Conservation (phyloP, 2,329 filamentous ascomycete genomes). For the Penicillium italicum region DNA sequence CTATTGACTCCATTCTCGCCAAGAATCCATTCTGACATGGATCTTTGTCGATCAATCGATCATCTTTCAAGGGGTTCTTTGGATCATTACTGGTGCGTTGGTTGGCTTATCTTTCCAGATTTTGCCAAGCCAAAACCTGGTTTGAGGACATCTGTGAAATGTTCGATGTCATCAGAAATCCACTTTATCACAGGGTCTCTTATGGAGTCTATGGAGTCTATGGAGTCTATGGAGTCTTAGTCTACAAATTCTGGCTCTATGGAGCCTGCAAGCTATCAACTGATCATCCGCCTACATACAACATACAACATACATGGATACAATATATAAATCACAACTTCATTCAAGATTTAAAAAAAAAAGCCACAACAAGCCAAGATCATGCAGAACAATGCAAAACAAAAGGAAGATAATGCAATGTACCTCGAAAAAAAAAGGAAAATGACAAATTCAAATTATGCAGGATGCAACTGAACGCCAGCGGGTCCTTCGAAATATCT, state of each 20-base stretch:
- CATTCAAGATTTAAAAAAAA: neutral
- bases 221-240: neutral
- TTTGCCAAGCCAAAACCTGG: slow-evolving; percentile 11
- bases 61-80: neutral
- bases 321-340: neutral
- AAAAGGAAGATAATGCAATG: slow-evolving; percentile 15
- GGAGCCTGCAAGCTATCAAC: neutral
- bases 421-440: neutral
- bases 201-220: neutral
- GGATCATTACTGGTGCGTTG: slow-evolving; percentile 4
- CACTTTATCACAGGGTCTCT: neutral
- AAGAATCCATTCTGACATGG: slow-evolving; percentile 8
- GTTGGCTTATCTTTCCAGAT: slow-evolving; percentile 1
- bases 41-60: slow-evolving; percentile 8
- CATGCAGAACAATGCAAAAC: neutral
- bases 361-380: neutral
- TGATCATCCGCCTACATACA: neutral
- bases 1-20: slow-evolving; percentile 17
- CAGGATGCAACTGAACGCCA: slow-evolving; percentile 7
- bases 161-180: neutral
- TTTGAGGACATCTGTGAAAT: neutral
- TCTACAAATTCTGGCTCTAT: neutral
- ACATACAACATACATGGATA: neutral
- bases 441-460: slow-evolving; percentile 15
- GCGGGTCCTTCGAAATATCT: neutral